These are phyloP conservation scores for Colletotrichum lentis DNA, from an alignment of 2,329 filamentous ascomycete genomes.

Conservation along the genomic window DNA sequence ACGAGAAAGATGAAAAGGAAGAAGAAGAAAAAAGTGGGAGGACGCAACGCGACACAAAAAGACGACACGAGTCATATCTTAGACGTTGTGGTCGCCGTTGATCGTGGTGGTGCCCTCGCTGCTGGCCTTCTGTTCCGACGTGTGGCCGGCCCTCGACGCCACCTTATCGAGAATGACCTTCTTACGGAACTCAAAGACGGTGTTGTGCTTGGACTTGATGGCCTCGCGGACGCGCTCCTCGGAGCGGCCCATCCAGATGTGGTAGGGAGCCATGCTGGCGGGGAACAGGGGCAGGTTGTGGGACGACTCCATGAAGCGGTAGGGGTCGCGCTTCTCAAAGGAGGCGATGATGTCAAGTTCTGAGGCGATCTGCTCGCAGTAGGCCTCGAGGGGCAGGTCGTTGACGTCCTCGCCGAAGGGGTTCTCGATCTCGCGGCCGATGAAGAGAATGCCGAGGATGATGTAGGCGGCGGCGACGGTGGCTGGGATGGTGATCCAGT, in stretches of 20 bases:
- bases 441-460: slow-evolving; percentile 77
- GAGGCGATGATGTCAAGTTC: slow-evolving; percentile 77
- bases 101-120: slow-evolving; percentile 30
- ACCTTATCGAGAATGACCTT: slow-evolving; percentile 34
- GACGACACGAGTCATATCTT: background rate
- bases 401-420: slow-evolving; percentile 87
- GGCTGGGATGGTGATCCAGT: slow-evolving; percentile 81
- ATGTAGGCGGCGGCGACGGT: slow-evolving; percentile 79
- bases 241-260: slow-evolving; percentile 52
- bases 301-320: slow-evolving; percentile 49
- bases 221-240: slow-evolving; percentile 51
- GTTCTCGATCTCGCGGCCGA: slow-evolving; percentile 85
- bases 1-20: slow-evolving; percentile 19
- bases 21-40: background rate
- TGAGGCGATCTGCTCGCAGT: slow-evolving; percentile 75
- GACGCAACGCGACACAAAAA: background rate
- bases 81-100: slow-evolving; percentile 33
- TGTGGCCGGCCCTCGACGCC: slow-evolving; percentile 13
- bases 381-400: slow-evolving; percentile 78
- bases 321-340: slow-evolving; percentile 36
- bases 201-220: slow-evolving; percentile 52
- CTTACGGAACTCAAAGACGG: slow-evolving; percentile 38
- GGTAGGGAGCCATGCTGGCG: slow-evolving; percentile 53
- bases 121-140: slow-evolving; percentile 27
- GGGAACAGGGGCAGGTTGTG: slow-evolving; percentile 66